Percentiles rank a stretch among this genome's conserved stretches.
Conservation (phyloP, 495 filamentous ascomycete species). For the Aspergillus olivimuriae region DNA sequence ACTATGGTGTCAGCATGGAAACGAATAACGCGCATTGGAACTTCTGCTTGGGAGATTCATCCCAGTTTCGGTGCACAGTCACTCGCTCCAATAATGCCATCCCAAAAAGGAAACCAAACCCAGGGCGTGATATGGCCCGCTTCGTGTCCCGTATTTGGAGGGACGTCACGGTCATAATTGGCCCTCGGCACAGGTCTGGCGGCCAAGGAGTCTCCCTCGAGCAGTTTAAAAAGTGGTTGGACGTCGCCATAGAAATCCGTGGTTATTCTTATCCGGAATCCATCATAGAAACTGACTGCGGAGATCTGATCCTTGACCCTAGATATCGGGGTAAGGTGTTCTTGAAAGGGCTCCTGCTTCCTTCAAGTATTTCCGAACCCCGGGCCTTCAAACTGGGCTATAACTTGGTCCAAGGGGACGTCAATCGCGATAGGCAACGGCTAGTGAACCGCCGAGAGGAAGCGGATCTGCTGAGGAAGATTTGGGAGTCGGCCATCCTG, state of each 20-base stretch:
- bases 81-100: not conserved
- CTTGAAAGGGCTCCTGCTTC: slow-evolving; percentile 15
- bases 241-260: slow-evolving; percentile 13
- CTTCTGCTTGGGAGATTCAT: slow-evolving; percentile 7
- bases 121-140: slow-evolving; percentile 3
- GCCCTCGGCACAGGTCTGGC: slow-evolving; percentile 3
- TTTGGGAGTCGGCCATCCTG: slow-evolving; percentile 16
- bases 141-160: slow-evolving; percentile 10
- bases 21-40: slow-evolving; percentile 14
- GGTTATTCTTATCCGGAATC: slow-evolving; percentile 6
- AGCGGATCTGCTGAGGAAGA: slow-evolving; percentile 11
- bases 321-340: slow-evolving; percentile 12
- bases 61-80: not conserved
- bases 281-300: slow-evolving; percentile 14
- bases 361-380: not conserved
- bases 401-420: slow-evolving; percentile 11
- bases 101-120: not conserved
- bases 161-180: slow-evolving; percentile 17
- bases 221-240: slow-evolving; percentile 15
- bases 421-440: slow-evolving; percentile 18
- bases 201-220: slow-evolving; percentile 3
- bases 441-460: slow-evolving; percentile 7
- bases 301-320: slow-evolving; percentile 14
- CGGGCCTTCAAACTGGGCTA: slow-evolving; percentile 15
- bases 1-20: slow-evolving; percentile 13